These are phyloP conservation scores for Extremus antarcticus DNA, from an alignment of 495 filamentous ascomycete genomes.

Conservation along the genomic window DNA sequence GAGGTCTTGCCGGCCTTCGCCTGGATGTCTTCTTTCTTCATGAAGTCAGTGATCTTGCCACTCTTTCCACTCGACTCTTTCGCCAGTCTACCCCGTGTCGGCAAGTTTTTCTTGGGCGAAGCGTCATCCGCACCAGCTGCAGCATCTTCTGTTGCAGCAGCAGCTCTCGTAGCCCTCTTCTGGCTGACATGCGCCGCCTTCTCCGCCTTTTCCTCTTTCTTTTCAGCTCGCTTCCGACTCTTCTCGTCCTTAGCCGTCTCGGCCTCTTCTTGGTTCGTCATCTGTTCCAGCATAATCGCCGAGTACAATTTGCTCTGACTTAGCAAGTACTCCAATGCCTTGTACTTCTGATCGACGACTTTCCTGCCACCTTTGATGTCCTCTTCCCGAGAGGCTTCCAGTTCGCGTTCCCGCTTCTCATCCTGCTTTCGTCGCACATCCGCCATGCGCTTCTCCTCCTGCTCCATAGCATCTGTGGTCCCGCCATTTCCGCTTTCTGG, in stretches of 20 bases:
- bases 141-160: conserved; percentile 8
- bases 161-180: conserved; percentile 23
- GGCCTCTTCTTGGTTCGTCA: conserved; percentile 51
- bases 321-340: conserved; percentile 38
- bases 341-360: conserved; percentile 40
- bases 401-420: conserved; percentile 38
- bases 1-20: conserved; percentile 41
- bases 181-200: conserved; percentile 27
- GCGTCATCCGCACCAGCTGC: conserved; percentile 7
- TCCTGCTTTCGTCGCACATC: conserved; percentile 37
- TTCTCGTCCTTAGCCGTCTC: conserved; percentile 40
- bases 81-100: conserved; percentile 15
- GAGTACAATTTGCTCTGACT: conserved; percentile 38
- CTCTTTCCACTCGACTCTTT: conserved; percentile 27
- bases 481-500: conserved; percentile 9
- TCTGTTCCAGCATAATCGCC: conserved; percentile 50
- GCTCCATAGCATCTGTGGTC: conserved; percentile 32
- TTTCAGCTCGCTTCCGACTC: conserved; percentile 32
- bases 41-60: conserved; percentile 44
- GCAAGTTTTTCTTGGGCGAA: conserved; percentile 11
- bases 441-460: conserved; percentile 43
- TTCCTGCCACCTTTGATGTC: conserved; percentile 38
- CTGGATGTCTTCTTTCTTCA: conserved; percentile 47
- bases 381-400: conserved; percentile 37
- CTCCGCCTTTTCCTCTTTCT: conserved; percentile 33